phyloP scores from a whole-genome alignment of 2,329 filamentous ascomycete species.

The Trichoderma citrinoviride region DNA sequence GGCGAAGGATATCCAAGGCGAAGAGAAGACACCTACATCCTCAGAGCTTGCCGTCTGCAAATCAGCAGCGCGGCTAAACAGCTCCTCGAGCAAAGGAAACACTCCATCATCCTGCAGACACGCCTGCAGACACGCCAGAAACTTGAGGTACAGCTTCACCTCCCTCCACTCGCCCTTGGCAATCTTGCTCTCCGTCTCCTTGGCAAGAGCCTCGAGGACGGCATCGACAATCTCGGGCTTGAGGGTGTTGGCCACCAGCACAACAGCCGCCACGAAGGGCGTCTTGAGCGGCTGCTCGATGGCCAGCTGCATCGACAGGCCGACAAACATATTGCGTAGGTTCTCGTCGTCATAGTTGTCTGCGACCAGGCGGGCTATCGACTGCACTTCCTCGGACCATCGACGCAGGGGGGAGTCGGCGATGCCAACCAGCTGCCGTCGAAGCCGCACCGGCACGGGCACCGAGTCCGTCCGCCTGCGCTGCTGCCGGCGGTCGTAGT shows the following conservation, averaged over 20 bases:
- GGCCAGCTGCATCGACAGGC: conserved; percentile 71
- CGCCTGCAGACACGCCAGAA: conserved; percentile 81
- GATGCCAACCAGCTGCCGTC: conserved; percentile 74
- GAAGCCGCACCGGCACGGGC: conserved; percentile 67
- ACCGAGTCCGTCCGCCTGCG: conserved; percentile 70
- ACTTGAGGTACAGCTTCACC: conserved; percentile 85
- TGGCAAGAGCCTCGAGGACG: conserved; percentile 62
- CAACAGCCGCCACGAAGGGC: conserved; percentile 84
- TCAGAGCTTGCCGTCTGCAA: conserved; percentile 90
- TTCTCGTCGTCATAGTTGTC: conserved; percentile 87
- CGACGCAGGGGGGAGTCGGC: conserved; percentile 77
- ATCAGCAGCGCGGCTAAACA: conserved; percentile 90
- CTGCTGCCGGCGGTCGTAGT: conserved; percentile 70
- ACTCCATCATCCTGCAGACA: conserved; percentile 80
- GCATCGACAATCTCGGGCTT: conserved; percentile 72
- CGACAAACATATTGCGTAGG: conserved; percentile 68
- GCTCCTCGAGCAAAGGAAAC: conserved; percentile 78
- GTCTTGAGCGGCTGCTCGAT: conserved; percentile 95
- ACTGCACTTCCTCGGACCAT: conserved; percentile 74
- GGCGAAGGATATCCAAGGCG: background rate
- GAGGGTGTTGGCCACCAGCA: conserved; percentile 74
- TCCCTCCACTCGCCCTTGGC: conserved; percentile 78
- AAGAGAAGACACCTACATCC: conserved; percentile 61
- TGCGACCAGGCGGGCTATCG: conserved; percentile 71
- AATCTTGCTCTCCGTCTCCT: conserved; percentile 64